Evolutionary conservation across 2,329 filamentous ascomycete species (phyloP), one percentile per base, ranked within the genome.

Genomic region (Sporothrix sp.): DNA sequence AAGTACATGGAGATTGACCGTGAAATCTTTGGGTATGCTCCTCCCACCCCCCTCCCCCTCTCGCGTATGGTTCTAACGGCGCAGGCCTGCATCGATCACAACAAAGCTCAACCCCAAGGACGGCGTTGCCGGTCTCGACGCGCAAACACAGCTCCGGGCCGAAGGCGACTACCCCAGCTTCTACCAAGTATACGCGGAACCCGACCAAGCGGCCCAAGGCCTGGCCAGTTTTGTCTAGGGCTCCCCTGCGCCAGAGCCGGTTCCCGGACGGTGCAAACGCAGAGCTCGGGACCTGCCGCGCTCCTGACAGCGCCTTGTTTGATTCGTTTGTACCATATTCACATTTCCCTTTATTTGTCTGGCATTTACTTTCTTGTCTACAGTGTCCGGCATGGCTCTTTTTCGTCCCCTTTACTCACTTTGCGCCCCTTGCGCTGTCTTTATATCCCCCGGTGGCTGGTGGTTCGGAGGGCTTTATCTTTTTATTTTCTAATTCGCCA

Each of bases 1-100:
- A 84, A 90, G 59, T 95, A 90, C 65, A 74, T 96, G 62, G 71
- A 76, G 53, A 71, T 97, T 32, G 91, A 98, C 63, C 79, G 82
- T 38, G 86, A 95, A 65, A 79, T 96, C 53, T 93, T 94, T 64
- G 93, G 93, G 81, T 83, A 70, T 66, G 79, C 63, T 8, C 9
- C 10, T 28, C 52, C 27, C 28, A 9, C 20, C 32, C 7, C 7
- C 23, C 14, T 23, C 3, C n/a, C n/a, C n/a, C n/a, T n/a, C n/a
- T n/a, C n/a, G n/a, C n/a, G n/a, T n/a, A n/a, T n/a, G n/a, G n/a
- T n/a, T n/a, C n/a, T n/a, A n/a, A n/a, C n/a, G n/a, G n/a, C n/a
- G n/a, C n/a, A n/a, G n/a, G 1, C 76, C 74, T 1, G 62, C 76
- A 27, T 68, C 70, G 0, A 58, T 63, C n/a, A 58, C 69, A 14